A percentile compares a stretch with the other conserved stretches of the same genome.
Conservation (phyloP, 768 basidiomycete genomes). For the Pisolithus orientalis region DNA sequence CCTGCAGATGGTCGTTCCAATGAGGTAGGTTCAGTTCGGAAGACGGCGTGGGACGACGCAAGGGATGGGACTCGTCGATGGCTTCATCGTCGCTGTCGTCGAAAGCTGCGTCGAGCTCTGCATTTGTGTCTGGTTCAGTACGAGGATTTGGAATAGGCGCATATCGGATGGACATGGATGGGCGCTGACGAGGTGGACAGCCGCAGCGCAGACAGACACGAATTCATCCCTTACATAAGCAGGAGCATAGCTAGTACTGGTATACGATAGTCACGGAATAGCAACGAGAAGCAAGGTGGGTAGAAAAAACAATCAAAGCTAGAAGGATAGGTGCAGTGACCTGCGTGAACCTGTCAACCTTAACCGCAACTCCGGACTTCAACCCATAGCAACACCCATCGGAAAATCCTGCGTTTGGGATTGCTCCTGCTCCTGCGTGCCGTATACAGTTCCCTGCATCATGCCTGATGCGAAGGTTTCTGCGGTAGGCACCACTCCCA, state of each 20-base stretch:
- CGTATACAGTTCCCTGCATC: constrained; percentile 9
- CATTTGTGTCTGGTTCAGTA: constrained; percentile 39
- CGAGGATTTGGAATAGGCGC: constrained; percentile 58
- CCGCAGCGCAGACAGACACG: not conserved
- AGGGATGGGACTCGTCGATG: constrained; percentile 40
- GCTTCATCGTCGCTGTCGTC: constrained; percentile 73
- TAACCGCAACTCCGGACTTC: not conserved
- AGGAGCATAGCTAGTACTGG: too few species aligned
- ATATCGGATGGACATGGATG: constrained; percentile 52
- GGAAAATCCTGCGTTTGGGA: constrained; percentile 18
- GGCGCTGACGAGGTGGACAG: not conserved
- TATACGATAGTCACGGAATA: not conserved
- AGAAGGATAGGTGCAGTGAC: not conserved
- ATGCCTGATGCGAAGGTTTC: not conserved
- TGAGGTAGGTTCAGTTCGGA: constrained; percentile 12
- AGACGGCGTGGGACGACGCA: constrained; percentile 33
- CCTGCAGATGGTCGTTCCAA: constrained; percentile 9
- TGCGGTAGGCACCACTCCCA: not conserved
- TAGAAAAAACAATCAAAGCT: not conserved
- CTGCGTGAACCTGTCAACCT: too few species aligned
- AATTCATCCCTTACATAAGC: too few species aligned
- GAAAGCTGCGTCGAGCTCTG: constrained; percentile 85
- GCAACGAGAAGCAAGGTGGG: not conserved
- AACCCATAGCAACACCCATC: constrained; percentile 10
- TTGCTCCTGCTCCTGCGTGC: constrained; percentile 3